Conservation (phyloP, 2,329 filamentous ascomycete species). For the Cercospora sesami region DNA sequence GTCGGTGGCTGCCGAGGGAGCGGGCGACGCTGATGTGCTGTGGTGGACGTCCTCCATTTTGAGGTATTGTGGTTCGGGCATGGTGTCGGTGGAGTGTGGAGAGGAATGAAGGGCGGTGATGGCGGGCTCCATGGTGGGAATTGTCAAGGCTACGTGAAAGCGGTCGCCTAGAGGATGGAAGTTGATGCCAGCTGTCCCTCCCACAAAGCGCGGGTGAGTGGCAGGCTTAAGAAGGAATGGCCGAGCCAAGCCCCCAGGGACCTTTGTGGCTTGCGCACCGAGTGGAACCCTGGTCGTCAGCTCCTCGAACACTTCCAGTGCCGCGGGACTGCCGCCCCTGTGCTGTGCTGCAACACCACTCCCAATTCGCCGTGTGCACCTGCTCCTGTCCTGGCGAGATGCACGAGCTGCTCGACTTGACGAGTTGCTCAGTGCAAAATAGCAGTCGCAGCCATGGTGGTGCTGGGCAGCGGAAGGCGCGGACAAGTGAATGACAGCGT, state of each 20-base stretch:
- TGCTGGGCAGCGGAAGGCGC: neutral
- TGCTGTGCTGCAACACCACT: neutral
- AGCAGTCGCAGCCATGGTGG: neutral
- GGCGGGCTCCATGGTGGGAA: neutral
- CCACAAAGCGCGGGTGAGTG: neutral
- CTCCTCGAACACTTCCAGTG: neutral
- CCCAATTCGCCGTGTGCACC: neutral
- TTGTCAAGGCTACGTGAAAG: slow-evolving; percentile 9
- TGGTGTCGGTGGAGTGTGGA: slow-evolving; percentile 9
- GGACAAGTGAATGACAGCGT: neutral
- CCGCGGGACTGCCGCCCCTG: neutral
- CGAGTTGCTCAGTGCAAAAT: neutral
- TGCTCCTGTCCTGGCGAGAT: neutral
- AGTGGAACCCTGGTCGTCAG: neutral
- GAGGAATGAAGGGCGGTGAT: neutral
- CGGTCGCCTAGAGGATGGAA: slow-evolving; percentile 10
- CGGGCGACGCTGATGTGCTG: slow-evolving; percentile 23
- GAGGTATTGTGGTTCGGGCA: slow-evolving; percentile 23
- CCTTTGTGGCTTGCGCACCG: neutral
- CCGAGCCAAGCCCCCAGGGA: neutral
- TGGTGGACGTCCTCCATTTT: slow-evolving; percentile 33
- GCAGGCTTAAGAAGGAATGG: slow-evolving; percentile 2
- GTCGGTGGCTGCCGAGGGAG: slow-evolving; percentile 19
- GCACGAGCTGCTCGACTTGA: neutral
- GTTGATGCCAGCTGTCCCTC: slow-evolving; percentile 4